Percentiles rank a stretch among this genome's conserved stretches.
Conservation (phyloP, 495 filamentous ascomycete genomes). For the Podospora fimiseda region DNA sequence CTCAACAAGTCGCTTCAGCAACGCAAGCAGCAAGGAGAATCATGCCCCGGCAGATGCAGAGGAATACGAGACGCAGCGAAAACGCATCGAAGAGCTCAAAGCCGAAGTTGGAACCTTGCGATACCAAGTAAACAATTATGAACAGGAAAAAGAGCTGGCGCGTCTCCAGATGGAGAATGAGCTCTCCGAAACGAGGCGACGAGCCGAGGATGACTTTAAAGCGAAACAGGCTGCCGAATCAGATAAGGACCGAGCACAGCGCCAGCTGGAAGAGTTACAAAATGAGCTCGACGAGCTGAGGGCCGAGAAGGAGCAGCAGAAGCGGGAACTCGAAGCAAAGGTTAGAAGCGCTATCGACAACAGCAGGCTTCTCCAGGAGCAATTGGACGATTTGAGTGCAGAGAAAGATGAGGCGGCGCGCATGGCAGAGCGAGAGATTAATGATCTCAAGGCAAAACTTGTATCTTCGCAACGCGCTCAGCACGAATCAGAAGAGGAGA, state of each 20-base stretch:
- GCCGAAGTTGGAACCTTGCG: constrained; percentile 48
- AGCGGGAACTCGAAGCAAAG: constrained; percentile 63
- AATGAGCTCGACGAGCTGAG: constrained; percentile 61
- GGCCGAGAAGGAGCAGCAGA: constrained; percentile 47
- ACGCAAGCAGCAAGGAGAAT: constrained; percentile 47
- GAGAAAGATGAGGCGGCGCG: constrained; percentile 66
- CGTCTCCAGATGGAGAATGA: constrained; percentile 75
- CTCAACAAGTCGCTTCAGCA: constrained; percentile 16
- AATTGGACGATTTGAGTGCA: constrained; percentile 66
- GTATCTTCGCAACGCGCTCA: constrained; percentile 59
- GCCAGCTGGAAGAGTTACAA: constrained; percentile 65
- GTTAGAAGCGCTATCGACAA: constrained; percentile 66
- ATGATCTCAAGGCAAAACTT: constrained; percentile 65
- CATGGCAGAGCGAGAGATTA: constrained; percentile 59
- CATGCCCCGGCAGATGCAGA: constrained; percentile 42
- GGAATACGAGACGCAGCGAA: constrained; percentile 45
- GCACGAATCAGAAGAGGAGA: constrained; percentile 65
- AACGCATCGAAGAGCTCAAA: constrained; percentile 47
- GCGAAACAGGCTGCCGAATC: constrained; percentile 70
- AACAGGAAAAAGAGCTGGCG: constrained; percentile 78
- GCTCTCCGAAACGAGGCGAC: constrained; percentile 63
- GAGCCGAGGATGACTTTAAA: constrained; percentile 76
- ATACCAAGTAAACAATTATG: constrained; percentile 58
- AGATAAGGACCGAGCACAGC: constrained; percentile 57
- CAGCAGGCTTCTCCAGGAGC: constrained; percentile 63